A percentile compares a stretch with the other conserved stretches of the same genome.
These are phyloP conservation scores for Yamadazyma sp. DNA, from an alignment of 1,139 yeast genomes.

Conservation along the genomic window DNA sequence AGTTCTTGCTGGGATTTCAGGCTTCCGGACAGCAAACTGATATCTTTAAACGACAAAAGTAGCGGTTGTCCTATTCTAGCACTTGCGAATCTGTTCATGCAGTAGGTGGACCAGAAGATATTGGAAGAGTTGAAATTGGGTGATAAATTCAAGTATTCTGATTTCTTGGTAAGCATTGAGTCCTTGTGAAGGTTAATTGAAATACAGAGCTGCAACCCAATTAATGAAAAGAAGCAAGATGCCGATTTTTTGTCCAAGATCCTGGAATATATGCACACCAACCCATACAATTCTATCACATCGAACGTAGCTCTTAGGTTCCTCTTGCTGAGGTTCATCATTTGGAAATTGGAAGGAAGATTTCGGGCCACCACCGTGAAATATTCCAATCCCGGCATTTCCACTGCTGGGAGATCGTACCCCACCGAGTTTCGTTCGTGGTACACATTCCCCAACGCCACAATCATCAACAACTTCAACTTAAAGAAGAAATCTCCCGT, in stretches of 20 bases:
- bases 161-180: constrained; percentile 11
- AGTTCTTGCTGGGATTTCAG: constrained; percentile 11
- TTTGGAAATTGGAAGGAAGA: constrained; percentile 21
- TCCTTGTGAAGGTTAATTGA: constrained; percentile 27
- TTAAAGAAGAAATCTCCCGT: constrained; percentile 14
- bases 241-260: constrained; percentile 29
- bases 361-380: constrained; percentile 21
- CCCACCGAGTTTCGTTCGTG: constrained; percentile 13
- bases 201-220: constrained; percentile 28
- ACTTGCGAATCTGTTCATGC: constrained; percentile 27
- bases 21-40: constrained; percentile 9
- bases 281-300: constrained; percentile 26
- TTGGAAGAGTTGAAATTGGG: constrained; percentile 11
- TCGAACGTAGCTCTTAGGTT: constrained; percentile 19
- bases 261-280: constrained; percentile 26
- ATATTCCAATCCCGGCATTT: constrained; percentile 23
- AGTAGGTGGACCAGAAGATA: constrained; percentile 29
- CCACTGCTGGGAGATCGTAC: constrained; percentile 2
- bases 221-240: constrained; percentile 23
- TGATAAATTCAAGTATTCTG: constrained; percentile 5
- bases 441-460: constrained; percentile 27
- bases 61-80: constrained; percentile 29
- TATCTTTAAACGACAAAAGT: constrained; percentile 20
- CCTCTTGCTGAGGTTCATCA: constrained; percentile 14
- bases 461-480: constrained; percentile 22